Evolutionary conservation across 371 early-diverging fungal genomes (phyloP), one percentile per base, ranked within the genome.

Genomic region (Lichtheimia corymbifera): DNA sequence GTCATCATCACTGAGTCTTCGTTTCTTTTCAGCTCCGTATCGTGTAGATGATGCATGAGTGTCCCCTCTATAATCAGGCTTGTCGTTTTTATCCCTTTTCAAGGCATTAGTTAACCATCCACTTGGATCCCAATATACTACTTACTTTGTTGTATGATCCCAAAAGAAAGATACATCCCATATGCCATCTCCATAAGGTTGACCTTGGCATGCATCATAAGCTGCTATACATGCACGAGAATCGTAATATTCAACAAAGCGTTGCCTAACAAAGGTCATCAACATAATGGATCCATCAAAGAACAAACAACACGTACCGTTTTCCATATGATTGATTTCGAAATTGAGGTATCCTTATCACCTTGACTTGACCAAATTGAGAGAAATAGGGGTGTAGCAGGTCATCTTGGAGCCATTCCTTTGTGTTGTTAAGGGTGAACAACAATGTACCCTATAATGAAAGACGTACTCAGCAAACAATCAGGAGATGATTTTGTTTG

Each of bases 211-310:
- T 1, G 44, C 62, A 55, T 76, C 75, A 50, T 69, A 72, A 28
- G 83, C 83, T 12, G 62, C 61, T 13, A 74, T 66, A 56, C 81
- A 78, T 22, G 72, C 77, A 25, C 85, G 75, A 15, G 79, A 79
- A 67, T 84, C 85, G 54, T 65, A 84, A 64, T 74, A 84, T 59
- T 84, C 85, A 43, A 83, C 72, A 24, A 83, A 67, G 18, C 82
- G 77, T 68, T 84, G 84, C 15, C 82, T 47, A 30, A 30, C 25
- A n/a, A 27, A 47, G 1, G 1, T 55, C 17, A 11, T 47, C 47
- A 35, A 11, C 11, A 35, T 35, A 11, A 28, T 28, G 28, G 0
- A 28, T 28, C 28, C 28, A 28, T 28, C 11, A 35, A 35, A 9
- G 35, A 1, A 35, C 35, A 35, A n/a, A 18, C 18, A 12, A 15